Base-by-base conservation (phyloP, 2,329 filamentous ascomycete species). In the Aspergillus chevalieri region DNA sequence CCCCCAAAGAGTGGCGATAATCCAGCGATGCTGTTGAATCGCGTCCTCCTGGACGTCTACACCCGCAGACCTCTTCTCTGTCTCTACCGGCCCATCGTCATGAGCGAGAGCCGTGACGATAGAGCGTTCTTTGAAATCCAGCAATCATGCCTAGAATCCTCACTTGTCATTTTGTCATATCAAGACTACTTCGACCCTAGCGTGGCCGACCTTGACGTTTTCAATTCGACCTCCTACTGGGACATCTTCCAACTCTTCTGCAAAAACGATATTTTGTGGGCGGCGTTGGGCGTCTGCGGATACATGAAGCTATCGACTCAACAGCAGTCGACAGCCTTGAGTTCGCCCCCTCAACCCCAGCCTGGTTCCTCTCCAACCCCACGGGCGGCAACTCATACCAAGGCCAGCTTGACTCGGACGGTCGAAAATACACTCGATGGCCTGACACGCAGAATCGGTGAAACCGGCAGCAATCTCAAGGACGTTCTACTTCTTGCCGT, bases 131-230 rank as follows among this genome's bases (percentile, higher is more conserved):
- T 47, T 17, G 61, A 61, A 43, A 53, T 61, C 15, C 53, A 56
- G 24, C 54, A 52, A 19, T 46, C 54, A 1, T 63, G 53, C 15
- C 43, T 67, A 6, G 61, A 66, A 21, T 61, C 58, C 4, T 62
- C 58, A 8, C 48, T 64, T 2, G 56, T 59, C 38, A 47, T 65
- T 15, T 41, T 60, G 2, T 62, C 59, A 19, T 65, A 61, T 17
- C 65, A 67, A 47, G 63, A 67, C 24, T 51, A 61, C 12, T 67
- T 68, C 30, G 65, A 67, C 47, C 64, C 64, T 1, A 56, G 51
- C 6, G 57, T 61, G 28, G 56, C 58, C 1, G 62, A 63, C n/a
- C 48, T 63, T 10, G 57, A 66, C 33, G 45, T 61, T 0, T 53
- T 53, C 14, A 52, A 58, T 5, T 55, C 58, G 1, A 54, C 52